A percentile compares a stretch with the other conserved stretches of the same genome.
These are phyloP conservation scores for Annulohypoxylon stygium DNA, from an alignment of 495 filamentous ascomycete species.

Conservation along the genomic window DNA sequence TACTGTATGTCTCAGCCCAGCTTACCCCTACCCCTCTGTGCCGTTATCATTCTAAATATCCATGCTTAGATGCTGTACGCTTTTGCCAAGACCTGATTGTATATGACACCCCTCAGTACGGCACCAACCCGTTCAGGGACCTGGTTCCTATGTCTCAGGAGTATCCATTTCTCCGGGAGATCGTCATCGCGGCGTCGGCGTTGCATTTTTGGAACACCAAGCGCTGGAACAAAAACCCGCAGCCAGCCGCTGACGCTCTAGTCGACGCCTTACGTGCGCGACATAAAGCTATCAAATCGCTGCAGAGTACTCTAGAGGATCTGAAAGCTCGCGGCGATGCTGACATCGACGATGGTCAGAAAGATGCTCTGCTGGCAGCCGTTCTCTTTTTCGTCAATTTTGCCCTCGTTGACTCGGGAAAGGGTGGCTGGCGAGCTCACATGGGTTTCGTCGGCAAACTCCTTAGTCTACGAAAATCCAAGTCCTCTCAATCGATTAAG, in stretches of 20 bases:
- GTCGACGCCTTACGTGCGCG: constrained; percentile 66
- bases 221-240: constrained; percentile 26
- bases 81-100: constrained; percentile 67
- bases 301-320: constrained; percentile 53
- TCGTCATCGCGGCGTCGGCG: constrained; percentile 67
- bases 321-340: constrained; percentile 5
- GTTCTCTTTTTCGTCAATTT: constrained; percentile 70
- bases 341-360: constrained; percentile 49
- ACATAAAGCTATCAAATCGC: constrained; percentile 60
- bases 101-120: constrained; percentile 60
- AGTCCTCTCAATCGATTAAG: not conserved
- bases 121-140: constrained; percentile 65
- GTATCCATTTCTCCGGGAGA: constrained; percentile 62
- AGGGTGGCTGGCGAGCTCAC: constrained; percentile 67
- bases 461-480: constrained; percentile 45
- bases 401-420: constrained; percentile 68
- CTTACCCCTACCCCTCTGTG: not conserved
- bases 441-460: constrained; percentile 63
- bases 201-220: constrained; percentile 63
- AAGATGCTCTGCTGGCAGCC: constrained; percentile 61
- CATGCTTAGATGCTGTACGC: constrained; percentile 59
- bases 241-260: constrained; percentile 43
- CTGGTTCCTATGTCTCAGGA: constrained; percentile 61
- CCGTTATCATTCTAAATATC: constrained; percentile 8
- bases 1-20: constrained; percentile 36